Base-by-base conservation (phyloP, 2,329 filamentous ascomycete genomes). In the Grosmannia penicillata region DNA sequence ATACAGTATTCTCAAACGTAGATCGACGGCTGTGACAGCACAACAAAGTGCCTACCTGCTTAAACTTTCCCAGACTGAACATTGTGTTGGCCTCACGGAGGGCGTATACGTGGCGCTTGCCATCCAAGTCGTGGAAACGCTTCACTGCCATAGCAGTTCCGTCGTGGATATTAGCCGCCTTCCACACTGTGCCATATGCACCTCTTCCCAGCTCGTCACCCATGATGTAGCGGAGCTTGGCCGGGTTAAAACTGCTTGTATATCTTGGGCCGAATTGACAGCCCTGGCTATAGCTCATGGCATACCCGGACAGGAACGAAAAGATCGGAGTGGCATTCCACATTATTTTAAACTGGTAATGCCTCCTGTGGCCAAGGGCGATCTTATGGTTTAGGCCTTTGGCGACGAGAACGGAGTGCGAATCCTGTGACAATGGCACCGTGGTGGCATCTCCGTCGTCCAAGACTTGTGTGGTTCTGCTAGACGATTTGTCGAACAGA, bases 91-190 rank as follows among this genome's bases (percentile, higher is more conserved):
- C 41, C 26, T 55, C 52, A 2, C 51, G 37, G 3, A 49, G 48
- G 6, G 51, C 51, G 42, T 51, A 50, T 9, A 46, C 34, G 13
- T 51, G 39, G 1, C 48, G 33, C 40, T 48, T 51, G 8, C 46
- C 49, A 3, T 49, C 44, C 8, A 53, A 37, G 23, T 39, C 48
- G 41, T 47, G 43, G 34, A 51, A 54, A 7, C 44, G 47, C 36
- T 55, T 55, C 19, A 55, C 49, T n/a, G 53, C 52, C 36, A 53
- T 50, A 22, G 48, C 26, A 13, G 32, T 36, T 5, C 52, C 51
- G 4, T 38, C 46, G 10, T 39, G 45, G n/a, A 49, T 40, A 30
- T 53, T 41, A 14, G 51, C 22, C 1, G 43, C 48, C 37, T 43
- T 48, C 8, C 33, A 48, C 2, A 54, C 51, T 4, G 39, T 43